Evolutionary conservation across 331 rosid species (phyloP).

Genomic region (Malus hybrid): DNA sequence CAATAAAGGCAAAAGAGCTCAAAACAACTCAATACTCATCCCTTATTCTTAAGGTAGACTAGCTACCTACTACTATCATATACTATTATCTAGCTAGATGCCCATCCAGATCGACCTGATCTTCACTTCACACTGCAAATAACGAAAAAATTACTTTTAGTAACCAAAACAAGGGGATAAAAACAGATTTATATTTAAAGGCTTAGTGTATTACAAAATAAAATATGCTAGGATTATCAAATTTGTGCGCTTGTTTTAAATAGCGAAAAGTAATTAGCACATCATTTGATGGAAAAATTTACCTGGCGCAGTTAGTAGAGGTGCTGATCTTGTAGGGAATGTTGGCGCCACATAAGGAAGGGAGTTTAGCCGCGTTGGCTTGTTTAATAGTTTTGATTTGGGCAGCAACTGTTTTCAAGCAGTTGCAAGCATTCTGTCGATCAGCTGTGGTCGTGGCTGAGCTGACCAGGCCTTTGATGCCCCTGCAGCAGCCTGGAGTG

Average conservation of each 20-base stretch:
- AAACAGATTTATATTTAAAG: no score
- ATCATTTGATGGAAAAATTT: neutral
- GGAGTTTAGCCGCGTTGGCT: slow-evolving; percentile 14
- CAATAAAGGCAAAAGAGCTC: neutral
- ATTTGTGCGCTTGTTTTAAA: no score
- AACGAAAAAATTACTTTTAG: neutral
- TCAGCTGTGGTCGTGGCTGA: slow-evolving; percentile 25
- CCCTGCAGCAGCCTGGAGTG: slow-evolving; percentile 7
- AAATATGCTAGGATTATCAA: no score
- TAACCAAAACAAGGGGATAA: neutral
- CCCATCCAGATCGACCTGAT: neutral
- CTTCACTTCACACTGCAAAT: slow-evolving; percentile 11
- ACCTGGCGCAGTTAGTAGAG: slow-evolving; percentile 26
- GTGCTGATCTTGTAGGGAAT: slow-evolving; percentile 55
- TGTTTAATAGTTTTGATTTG: neutral
- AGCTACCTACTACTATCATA: neutral
- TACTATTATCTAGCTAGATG: neutral
- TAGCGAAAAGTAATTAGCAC: neutral
- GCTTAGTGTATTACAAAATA: no score
- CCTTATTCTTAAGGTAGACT: neutral
- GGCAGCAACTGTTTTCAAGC: slow-evolving; percentile 20
- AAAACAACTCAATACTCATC: neutral
- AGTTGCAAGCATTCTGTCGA: slow-evolving; percentile 26
- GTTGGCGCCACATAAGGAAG: slow-evolving; percentile 24
- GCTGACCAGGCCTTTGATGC: neutral